Base-by-base conservation (phyloP, 129 eudicot species). In the Solidago caesia region DNA sequence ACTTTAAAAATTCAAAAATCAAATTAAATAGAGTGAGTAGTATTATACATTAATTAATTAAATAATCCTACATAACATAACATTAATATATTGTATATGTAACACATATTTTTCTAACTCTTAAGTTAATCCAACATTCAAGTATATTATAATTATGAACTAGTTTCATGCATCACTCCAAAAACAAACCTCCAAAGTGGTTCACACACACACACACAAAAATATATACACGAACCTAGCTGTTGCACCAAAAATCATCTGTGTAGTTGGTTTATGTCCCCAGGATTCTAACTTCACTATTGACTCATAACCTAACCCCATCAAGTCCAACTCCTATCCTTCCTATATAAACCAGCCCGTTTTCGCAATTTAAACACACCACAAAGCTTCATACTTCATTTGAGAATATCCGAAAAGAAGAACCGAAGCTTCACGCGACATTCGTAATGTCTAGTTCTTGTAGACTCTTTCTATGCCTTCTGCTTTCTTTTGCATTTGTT, bases 241-340 rank as follows among this genome's bases (percentile, higher is more conserved):
- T 44, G 89, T 78, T 85, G 82, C 66, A 85, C 81, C 85, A 78
- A 79, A 21, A 77, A 75, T 75, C 79, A 75, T 65, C 51, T 44
- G 9, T 55, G 60, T 72, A 44, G 82, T 80, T 84, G 79, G 82
- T 67, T 62, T 75, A 80, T 71, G 76, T 80, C 74, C 64, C 75
- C 82, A 8, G 29, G 8, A 41, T 68, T 65, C 77, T 53, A 44
- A 71, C 51, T 63, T 71, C 75, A 43, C 81, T 66, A 43, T 72
- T 62, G 59, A 76, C 79, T 72, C 62, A 73, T 29, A 78, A 76
- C 82, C 84, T 80, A 80, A 84, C 52, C 77, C 77, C 59, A 49
- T 53, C 79, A 62, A 62, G 9, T n/a, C 11, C 7, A 44, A 21
- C 45, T 44, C 51, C 64, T 16, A 39, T 41, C 56, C 25, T 26